Percentiles rank a stretch among this genome's conserved stretches.
These are phyloP conservation scores for Botryosphaeria agaves DNA, from an alignment of 2,329 filamentous ascomycete species.

Conservation along the genomic window DNA sequence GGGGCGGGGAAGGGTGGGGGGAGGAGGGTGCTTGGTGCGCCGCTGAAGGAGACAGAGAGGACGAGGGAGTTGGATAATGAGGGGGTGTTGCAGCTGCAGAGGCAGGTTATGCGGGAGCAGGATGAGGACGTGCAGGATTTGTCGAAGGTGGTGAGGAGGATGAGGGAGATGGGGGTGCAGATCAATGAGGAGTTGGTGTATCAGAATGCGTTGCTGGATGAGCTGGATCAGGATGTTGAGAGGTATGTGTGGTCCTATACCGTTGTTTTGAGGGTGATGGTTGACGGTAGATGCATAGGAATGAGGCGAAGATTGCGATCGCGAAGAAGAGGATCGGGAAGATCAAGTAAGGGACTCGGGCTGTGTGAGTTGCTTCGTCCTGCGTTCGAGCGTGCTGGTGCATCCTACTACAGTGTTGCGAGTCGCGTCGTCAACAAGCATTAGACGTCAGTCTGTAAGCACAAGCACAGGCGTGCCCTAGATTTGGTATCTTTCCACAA, in stretches of 20 bases:
- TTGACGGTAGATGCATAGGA: slow-evolving; percentile 16
- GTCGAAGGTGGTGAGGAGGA: slow-evolving; percentile 49
- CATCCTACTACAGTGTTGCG: no score
- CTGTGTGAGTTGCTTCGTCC: no score
- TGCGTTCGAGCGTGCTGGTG: no score
- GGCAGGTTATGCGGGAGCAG: slow-evolving; percentile 57
- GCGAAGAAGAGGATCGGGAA: slow-evolving; percentile 57
- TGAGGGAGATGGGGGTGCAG: slow-evolving; percentile 61
- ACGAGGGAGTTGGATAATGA: slow-evolving; percentile 63
- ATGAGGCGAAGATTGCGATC: slow-evolving; percentile 52
- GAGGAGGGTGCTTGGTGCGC: slow-evolving; percentile 55
- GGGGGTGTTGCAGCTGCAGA: slow-evolving; percentile 57
- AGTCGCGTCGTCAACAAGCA: no score
- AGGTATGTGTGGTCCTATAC: slow-evolving; percentile 14
- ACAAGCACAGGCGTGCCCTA: no score
- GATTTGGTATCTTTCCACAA: no score
- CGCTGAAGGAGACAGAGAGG: slow-evolving; percentile 52
- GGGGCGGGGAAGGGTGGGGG: slow-evolving; percentile 14
- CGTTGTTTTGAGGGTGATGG: slow-evolving; percentile 2
- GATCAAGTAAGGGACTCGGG: slow-evolving; percentile 31
- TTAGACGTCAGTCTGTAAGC: no score
- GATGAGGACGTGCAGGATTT: slow-evolving; percentile 55
- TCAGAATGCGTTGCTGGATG: slow-evolving; percentile 53
- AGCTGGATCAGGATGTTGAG: slow-evolving; percentile 48
- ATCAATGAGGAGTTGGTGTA: slow-evolving; percentile 58